Evolutionary conservation across 495 filamentous ascomycete species (phyloP).

Genomic region (Neurospora sp.): DNA sequence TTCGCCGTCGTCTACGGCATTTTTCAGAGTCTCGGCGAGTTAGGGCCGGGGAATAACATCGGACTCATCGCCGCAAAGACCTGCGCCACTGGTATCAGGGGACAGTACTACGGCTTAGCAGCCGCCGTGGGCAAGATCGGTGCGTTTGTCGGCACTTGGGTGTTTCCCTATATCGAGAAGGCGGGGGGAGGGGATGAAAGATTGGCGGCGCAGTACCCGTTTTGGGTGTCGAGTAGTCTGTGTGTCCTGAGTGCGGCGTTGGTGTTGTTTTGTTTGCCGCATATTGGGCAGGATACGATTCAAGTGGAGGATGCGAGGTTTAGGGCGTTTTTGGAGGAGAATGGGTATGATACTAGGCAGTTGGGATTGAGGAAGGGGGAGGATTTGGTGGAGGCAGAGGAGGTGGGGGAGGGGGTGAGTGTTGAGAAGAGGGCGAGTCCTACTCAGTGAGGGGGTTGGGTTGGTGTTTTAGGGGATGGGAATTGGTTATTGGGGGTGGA

Average conservation of each 20-base stretch:
- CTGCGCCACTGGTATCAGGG: conserved; percentile 73
- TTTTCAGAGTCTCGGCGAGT: conserved; percentile 74
- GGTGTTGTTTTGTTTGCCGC: conserved; percentile 48
- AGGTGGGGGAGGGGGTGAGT: neutral
- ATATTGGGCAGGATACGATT: conserved; percentile 69
- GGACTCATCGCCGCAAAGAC: conserved; percentile 81
- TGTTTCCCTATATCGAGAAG: conserved; percentile 61
- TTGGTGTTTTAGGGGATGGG: neutral
- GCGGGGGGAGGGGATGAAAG: conserved; percentile 45
- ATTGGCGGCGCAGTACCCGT: conserved; percentile 66
- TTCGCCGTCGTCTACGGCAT: conserved; percentile 73
- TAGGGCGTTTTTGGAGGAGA: conserved; percentile 51
- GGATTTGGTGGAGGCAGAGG: conserved; percentile 1
- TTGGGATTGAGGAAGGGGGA: conserved; percentile 45
- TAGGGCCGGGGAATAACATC: conserved; percentile 88
- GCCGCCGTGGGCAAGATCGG: conserved; percentile 81
- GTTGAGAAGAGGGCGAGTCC: neutral
- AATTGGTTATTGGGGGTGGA: no score
- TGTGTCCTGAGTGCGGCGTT: conserved; percentile 54
- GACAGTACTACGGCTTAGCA: conserved; percentile 86
- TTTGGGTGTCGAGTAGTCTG: conserved; percentile 62
- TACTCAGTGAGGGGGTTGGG: no score
- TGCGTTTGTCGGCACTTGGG: conserved; percentile 80
- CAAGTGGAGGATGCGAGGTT: conserved; percentile 60
- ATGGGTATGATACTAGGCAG: conserved; percentile 62